phyloP scores from a whole-genome alignment of 2,329 filamentous ascomycete species.

The Aspergillus thermomutatus region DNA sequence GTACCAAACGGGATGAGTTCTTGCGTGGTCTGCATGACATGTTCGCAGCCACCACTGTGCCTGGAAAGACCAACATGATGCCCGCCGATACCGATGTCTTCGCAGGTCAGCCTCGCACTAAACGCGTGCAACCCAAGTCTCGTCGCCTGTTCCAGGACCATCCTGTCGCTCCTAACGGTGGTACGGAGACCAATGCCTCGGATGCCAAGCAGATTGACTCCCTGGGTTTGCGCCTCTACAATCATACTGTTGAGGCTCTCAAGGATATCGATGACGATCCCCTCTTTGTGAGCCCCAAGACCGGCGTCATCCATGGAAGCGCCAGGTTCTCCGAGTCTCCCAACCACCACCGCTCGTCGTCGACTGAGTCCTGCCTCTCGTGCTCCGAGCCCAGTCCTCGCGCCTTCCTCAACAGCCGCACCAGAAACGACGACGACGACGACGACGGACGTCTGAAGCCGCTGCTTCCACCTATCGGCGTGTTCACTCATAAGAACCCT shows the following conservation, averaged over 20 bases:
- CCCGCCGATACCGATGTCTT: constrained; percentile 7
- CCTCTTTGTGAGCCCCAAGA: constrained; percentile 10
- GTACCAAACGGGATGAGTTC: constrained; percentile 15
- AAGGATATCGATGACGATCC: constrained; percentile 10
- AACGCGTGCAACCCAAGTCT: constrained; percentile 12
- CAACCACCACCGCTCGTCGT: constrained; percentile 15
- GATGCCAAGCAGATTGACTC: neutral
- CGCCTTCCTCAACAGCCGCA: constrained; percentile 3
- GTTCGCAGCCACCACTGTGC: constrained; percentile 5
- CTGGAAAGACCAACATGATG: constrained; percentile 7
- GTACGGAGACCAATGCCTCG: neutral
- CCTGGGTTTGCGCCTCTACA: neutral
- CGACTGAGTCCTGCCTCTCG: constrained; percentile 10
- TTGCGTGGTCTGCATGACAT: constrained; percentile 19
- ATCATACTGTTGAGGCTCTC: constrained; percentile 9
- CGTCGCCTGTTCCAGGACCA: constrained; percentile 22
- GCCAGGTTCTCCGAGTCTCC: constrained; percentile 15
- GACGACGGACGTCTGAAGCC: neutral
- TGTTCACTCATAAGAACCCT: neutral
- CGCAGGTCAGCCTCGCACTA: constrained; percentile 10
- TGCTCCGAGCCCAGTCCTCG: constrained; percentile 18
- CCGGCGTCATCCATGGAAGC: constrained; percentile 7
- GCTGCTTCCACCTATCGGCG: constrained; percentile 13
- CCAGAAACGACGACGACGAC: constrained; percentile 9
- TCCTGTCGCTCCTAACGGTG: neutral